phyloP scores from a whole-genome alignment of 306 rosid species.

The Medicago arabica region DNA sequence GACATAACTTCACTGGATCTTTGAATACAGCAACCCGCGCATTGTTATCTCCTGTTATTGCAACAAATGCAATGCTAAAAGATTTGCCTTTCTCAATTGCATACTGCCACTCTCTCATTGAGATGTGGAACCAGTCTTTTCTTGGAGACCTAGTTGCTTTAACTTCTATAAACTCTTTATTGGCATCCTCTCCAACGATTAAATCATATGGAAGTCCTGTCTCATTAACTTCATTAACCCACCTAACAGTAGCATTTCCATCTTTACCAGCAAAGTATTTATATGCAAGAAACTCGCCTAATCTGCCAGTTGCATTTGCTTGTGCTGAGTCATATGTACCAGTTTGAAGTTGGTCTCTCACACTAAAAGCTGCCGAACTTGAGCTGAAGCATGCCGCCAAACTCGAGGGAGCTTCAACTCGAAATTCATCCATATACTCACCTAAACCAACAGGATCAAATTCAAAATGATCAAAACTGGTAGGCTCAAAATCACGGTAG shows the following conservation, averaged over 20 bases:
- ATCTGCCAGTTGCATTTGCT: slow-evolving; percentile 64
- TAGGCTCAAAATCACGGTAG: slow-evolving; percentile 40
- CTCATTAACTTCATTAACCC: slow-evolving; percentile 79
- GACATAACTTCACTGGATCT: slow-evolving; percentile 75
- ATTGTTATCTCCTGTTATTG: slow-evolving; percentile 51
- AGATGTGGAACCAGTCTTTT: slow-evolving; percentile 88
- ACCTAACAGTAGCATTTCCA: slow-evolving; percentile 56
- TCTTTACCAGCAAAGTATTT: slow-evolving; percentile 59
- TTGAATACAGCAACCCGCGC: slow-evolving; percentile 64
- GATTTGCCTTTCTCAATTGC: slow-evolving; percentile 73
- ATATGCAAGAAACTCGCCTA: slow-evolving; percentile 76
- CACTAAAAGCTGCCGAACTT: slow-evolving; percentile 42
- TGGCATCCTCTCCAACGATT: slow-evolving; percentile 51
- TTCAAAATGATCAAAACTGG: slow-evolving; percentile 38
- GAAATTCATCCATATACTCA: slow-evolving; percentile 29
- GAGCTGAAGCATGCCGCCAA: slow-evolving; percentile 17
- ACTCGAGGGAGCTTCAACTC: slow-evolving; percentile 21
- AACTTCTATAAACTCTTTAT: slow-evolving; percentile 74
- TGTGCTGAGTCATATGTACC: slow-evolving; percentile 60
- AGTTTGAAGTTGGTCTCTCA: slow-evolving; percentile 54
- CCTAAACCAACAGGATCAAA: slow-evolving; percentile 41
- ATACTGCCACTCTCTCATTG: slow-evolving; percentile 80
- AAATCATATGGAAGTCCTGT: slow-evolving; percentile 83
- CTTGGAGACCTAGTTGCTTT: slow-evolving; percentile 75
- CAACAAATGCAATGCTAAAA: slow-evolving; percentile 78